Evolutionary conservation across 2,329 filamentous ascomycete genomes (phyloP).

Genomic region (Xylaria sp.): DNA sequence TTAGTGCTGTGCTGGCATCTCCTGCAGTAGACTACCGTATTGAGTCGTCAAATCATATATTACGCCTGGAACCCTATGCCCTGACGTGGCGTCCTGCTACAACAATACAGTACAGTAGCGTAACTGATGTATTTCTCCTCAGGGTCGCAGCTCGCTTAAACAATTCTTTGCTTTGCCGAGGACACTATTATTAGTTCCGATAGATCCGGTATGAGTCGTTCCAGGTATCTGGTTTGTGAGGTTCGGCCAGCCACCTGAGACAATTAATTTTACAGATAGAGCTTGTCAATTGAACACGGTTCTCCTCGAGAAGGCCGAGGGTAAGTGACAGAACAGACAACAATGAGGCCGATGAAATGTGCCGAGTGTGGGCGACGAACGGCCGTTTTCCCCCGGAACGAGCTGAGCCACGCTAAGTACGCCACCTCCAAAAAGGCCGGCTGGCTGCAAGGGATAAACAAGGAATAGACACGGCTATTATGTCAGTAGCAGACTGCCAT

Average conservation of each 20-base stretch:
- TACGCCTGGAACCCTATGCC: neutral
- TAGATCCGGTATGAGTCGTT: constrained; percentile 14
- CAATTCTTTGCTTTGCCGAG: constrained; percentile 11
- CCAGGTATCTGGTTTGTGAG: neutral
- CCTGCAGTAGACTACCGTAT: constrained; percentile 8
- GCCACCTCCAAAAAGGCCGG: constrained; percentile 16
- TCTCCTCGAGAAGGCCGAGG: neutral
- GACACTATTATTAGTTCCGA: constrained; percentile 15
- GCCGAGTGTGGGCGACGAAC: neutral
- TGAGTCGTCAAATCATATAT: constrained; percentile 9
- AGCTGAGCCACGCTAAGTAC: constrained; percentile 15
- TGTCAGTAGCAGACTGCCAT: neutral
- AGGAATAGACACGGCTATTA: constrained; percentile 9
- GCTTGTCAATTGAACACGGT: neutral
- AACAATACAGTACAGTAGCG: constrained; percentile 12
- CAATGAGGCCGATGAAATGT: neutral
- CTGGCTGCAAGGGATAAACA: constrained; percentile 7
- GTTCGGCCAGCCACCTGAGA: neutral
- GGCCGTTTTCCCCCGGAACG: neutral
- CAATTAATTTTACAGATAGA: constrained; percentile 2
- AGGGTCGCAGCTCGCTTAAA: constrained; percentile 21
- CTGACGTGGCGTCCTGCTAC: constrained; percentile 9
- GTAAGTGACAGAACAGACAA: too few species aligned
- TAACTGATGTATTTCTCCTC: constrained; percentile 7
- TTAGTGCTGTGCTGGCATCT: constrained; percentile 16